phyloP scores from a whole-genome alignment of 768 basidiomycete species.

The Trametes meyenii region DNA sequence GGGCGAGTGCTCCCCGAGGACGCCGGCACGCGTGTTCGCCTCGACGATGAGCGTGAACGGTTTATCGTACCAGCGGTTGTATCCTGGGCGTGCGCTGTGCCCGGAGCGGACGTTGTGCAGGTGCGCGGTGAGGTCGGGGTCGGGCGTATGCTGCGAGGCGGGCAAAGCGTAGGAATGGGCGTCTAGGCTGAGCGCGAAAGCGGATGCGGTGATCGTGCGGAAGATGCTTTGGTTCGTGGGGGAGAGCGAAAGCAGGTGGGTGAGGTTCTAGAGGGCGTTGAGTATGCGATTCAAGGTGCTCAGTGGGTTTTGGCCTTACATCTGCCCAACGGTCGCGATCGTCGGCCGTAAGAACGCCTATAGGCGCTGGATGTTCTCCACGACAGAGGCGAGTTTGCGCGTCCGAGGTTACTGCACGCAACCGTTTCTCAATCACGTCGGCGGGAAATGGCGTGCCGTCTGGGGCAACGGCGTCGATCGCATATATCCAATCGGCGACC shows the following conservation, averaged over 20 bases:
- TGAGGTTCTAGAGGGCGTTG: conserved; percentile 60
- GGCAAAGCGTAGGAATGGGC: conserved; percentile 49
- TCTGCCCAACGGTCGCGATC: conserved; percentile 80
- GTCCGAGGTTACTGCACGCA: conserved; percentile 56
- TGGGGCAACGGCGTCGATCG: conserved; percentile 64
- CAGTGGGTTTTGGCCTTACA: conserved; percentile 43
- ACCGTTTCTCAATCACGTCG: conserved; percentile 46
- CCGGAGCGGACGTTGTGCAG: conserved; percentile 73
- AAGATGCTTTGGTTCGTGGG: conserved; percentile 63
- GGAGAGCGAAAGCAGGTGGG: conserved; percentile 67
- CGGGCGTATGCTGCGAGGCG: conserved; percentile 33
- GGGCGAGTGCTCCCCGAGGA: conserved; percentile 88
- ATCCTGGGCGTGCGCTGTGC: conserved; percentile 45
- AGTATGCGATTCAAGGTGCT: background rate
- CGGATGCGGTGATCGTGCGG: conserved; percentile 66
- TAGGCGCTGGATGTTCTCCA: conserved; percentile 59
- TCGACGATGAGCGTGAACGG: conserved; percentile 82
- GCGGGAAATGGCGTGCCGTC: conserved; percentile 36
- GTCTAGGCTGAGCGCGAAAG: conserved; percentile 84
- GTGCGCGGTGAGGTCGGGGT: conserved; percentile 64
- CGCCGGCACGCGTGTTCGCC: conserved; percentile 80
- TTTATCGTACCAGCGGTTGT: conserved; percentile 93
- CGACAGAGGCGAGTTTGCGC: conserved; percentile 50
- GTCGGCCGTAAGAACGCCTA: conserved; percentile 80
- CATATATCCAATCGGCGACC: conserved; percentile 78